Percentiles rank a stretch among this genome's conserved stretches.
Evolutionary conservation across 2,329 filamentous ascomycete genomes (phyloP).

Genomic region (Diaporthe vaccinii): DNA sequence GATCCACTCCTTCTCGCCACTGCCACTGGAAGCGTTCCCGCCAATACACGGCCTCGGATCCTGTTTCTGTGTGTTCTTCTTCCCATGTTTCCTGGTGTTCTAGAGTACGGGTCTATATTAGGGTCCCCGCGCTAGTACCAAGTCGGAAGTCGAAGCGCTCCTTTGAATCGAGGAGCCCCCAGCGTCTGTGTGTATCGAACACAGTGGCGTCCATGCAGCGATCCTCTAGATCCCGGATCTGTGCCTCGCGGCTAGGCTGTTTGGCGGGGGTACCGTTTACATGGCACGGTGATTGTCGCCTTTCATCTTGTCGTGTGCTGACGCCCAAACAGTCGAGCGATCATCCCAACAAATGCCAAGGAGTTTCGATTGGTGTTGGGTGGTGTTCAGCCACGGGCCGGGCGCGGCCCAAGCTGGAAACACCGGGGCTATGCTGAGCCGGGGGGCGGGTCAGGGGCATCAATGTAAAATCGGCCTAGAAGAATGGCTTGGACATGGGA

Average conservation of each 20-base stretch:
- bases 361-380: slow-evolving; percentile 29
- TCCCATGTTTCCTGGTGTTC: slow-evolving; percentile 21
- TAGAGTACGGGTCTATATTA: slow-evolving; percentile 25
- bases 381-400: slow-evolving; percentile 20
- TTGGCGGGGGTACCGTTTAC: slow-evolving; percentile 1
- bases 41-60: slow-evolving; percentile 22
- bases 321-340: slow-evolving; percentile 14
- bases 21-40: slow-evolving; percentile 7
- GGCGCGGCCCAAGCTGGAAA: slow-evolving; percentile 21
- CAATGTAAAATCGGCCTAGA: slow-evolving; percentile 13
- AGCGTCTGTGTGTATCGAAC: slow-evolving; percentile 29
- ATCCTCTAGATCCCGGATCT: not conserved
- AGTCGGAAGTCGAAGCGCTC: slow-evolving; percentile 13
- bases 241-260: not conserved
- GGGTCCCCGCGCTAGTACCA: not conserved
- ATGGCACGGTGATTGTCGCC: slow-evolving; percentile 19
- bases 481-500: not conserved
- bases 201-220: slow-evolving; percentile 23
- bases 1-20: slow-evolving; percentile 29
- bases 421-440: slow-evolving; percentile 15
- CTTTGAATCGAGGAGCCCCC: slow-evolving; percentile 26
- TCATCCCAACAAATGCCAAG: slow-evolving; percentile 19
- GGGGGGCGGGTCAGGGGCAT: slow-evolving; percentile 12
- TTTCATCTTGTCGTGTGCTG: slow-evolving; percentile 20
- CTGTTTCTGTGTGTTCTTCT: not conserved